A percentile compares a stretch with the other conserved stretches of the same genome.
phyloP scores from a whole-genome alignment of 1,139 yeast genomes.

The Geotrichum klebahnii region DNA sequence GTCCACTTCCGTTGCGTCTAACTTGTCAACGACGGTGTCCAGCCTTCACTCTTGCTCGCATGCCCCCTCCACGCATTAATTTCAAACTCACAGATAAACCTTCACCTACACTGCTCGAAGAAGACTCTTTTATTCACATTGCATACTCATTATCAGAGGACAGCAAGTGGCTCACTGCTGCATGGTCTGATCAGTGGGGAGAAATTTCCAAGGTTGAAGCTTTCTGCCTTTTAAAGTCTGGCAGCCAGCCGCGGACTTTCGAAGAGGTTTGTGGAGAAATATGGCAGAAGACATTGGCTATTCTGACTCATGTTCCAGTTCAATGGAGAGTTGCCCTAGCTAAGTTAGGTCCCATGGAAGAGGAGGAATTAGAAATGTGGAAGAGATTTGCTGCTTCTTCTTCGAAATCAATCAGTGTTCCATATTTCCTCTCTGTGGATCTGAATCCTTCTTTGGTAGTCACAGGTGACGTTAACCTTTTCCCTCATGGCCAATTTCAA shows the following conservation, averaged over 20 bases:
- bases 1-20: background rate
- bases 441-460: slow-evolving; percentile 57
- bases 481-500: slow-evolving; percentile 30
- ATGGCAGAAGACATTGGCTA: slow-evolving; percentile 50
- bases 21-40: slow-evolving; percentile 28
- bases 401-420: slow-evolving; percentile 53
- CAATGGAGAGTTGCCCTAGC: slow-evolving; percentile 40
- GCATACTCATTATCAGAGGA: slow-evolving; percentile 82
- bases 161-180: slow-evolving; percentile 77
- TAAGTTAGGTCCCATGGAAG: slow-evolving; percentile 38
- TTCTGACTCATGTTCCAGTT: slow-evolving; percentile 33
- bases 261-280: slow-evolving; percentile 57
- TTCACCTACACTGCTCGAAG: slow-evolving; percentile 45
- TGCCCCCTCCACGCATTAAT: slow-evolving; percentile 42
- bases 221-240: slow-evolving; percentile 38
- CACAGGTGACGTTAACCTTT: slow-evolving; percentile 32
- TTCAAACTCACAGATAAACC: slow-evolving; percentile 50
- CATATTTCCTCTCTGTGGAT: slow-evolving; percentile 69
- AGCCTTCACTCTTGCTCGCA: slow-evolving; percentile 38
- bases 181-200: slow-evolving; percentile 88
- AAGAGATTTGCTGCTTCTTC: slow-evolving; percentile 22
- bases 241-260: slow-evolving; percentile 36
- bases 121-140: slow-evolving; percentile 76
- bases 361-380: slow-evolving; percentile 38
- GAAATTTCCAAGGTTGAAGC: slow-evolving; percentile 58